These are phyloP conservation scores for Quercus robur DNA, from an alignment of 306 rosid genomes.

Conservation along the genomic window DNA sequence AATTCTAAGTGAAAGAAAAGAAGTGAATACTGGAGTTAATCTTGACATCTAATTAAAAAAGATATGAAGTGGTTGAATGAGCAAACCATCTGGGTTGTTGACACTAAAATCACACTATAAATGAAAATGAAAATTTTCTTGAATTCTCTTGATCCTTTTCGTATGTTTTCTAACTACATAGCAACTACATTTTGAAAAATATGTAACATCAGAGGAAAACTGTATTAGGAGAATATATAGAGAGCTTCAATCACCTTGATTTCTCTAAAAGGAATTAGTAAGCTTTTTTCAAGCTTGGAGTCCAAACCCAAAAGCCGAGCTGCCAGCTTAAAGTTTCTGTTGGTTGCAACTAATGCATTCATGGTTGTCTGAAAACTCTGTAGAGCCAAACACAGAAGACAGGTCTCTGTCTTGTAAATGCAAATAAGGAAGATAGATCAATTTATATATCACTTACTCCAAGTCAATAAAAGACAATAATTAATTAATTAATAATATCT, in stretches of 20 bases:
- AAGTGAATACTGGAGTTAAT: background rate
- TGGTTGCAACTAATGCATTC: conserved; percentile 95
- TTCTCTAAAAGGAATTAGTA: conserved; percentile 90
- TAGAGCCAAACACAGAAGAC: conserved; percentile 21
- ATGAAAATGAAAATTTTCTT: background rate
- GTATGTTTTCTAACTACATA: background rate
- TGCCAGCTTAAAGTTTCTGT: conserved; percentile 91
- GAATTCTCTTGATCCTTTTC: background rate
- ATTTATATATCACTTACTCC: conserved; percentile 10
- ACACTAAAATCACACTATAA: background rate
- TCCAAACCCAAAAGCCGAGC: conserved; percentile 85
- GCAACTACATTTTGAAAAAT: background rate
- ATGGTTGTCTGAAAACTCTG: conserved; percentile 28
- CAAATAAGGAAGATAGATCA: conserved; percentile 13
- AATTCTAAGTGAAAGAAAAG: background rate
- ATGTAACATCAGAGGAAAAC: background rate
- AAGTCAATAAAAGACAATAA: conserved; percentile 20
- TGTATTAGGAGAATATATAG: background rate
- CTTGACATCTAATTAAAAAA: background rate
- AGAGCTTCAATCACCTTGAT: conserved; percentile 57
- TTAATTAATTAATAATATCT: conserved; percentile 1
- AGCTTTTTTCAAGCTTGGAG: conserved; percentile 89
- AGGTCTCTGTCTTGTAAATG: conserved; percentile 12
- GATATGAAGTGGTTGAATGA: background rate
- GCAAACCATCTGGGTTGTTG: too few relatives aligned